Conservation (phyloP, 2,329 filamentous ascomycete genomes). For the Graphilbum sp. region DNA sequence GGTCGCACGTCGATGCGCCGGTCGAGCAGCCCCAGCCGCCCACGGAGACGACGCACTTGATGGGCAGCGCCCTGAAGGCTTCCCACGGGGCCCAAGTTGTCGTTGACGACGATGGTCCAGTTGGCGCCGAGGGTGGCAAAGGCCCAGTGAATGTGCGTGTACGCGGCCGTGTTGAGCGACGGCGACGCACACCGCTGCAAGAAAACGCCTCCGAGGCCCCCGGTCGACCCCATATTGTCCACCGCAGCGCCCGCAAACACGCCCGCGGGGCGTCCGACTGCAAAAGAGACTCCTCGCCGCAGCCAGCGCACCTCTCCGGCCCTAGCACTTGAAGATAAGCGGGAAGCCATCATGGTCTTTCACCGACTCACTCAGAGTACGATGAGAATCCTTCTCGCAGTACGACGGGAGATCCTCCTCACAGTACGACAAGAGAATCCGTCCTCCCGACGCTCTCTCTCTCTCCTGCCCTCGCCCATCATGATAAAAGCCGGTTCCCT, state of each 20-base stretch:
- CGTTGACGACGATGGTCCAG: constrained; percentile 10
- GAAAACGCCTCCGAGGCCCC: neutral
- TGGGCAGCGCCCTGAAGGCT: constrained; percentile 14
- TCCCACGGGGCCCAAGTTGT: constrained; percentile 8
- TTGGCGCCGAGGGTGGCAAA: constrained; percentile 14
- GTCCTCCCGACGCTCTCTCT: no score
- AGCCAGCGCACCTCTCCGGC: no score
- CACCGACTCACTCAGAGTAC: neutral
- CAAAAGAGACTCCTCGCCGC: no score
- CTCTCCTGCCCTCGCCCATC: neutral
- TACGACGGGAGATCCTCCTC: no score
- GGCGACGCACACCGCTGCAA: neutral
- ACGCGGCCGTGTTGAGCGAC: constrained; percentile 4
- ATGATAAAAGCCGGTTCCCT: neutral
- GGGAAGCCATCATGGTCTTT: neutral
- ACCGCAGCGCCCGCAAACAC: neutral
- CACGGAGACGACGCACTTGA: constrained; percentile 23
- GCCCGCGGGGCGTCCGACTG: neutral
- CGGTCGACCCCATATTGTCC: neutral
- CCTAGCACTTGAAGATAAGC: neutral
- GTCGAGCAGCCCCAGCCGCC: constrained; percentile 29
- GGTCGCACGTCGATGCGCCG: constrained; percentile 16
- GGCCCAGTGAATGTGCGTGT: constrained; percentile 17
- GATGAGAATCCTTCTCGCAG: no score
- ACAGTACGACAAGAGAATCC: neutral